phyloP scores from a whole-genome alignment of 2,329 filamentous ascomycete genomes.

The Aureobasidium sp. region DNA sequence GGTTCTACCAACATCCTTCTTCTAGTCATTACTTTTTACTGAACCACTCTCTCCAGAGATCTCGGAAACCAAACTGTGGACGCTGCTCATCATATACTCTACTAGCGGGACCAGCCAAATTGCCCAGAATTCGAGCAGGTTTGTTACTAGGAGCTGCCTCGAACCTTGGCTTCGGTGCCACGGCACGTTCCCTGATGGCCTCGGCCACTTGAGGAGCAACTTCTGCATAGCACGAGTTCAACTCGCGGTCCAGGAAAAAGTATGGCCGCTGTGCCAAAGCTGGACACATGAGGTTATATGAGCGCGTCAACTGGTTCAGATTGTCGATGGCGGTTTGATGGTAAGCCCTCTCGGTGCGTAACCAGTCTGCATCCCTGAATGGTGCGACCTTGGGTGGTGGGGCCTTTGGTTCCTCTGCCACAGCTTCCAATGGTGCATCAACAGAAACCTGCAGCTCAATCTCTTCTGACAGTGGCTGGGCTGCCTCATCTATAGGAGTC shows the following conservation, averaged over 20 bases:
- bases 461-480: constrained; percentile 15
- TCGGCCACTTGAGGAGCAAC: constrained; percentile 67
- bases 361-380: constrained; percentile 73
- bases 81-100: constrained; percentile 65
- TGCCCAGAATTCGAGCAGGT: constrained; percentile 51
- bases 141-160: constrained; percentile 35
- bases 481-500: background rate
- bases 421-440: constrained; percentile 3
- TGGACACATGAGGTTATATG: constrained; percentile 93
- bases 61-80: constrained; percentile 73
- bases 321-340: constrained; percentile 65
- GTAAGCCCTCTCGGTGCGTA: constrained; percentile 63
- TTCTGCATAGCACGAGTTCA: constrained; percentile 73
- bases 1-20: background rate
- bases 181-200: constrained; percentile 63
- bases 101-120: constrained; percentile 47
- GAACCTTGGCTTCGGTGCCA: constrained; percentile 33
- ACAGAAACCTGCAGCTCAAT: constrained; percentile 15
- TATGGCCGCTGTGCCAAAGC: constrained; percentile 90
- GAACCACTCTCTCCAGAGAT: constrained; percentile 85
- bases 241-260: constrained; percentile 72
- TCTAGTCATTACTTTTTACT: background rate
- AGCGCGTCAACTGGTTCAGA: constrained; percentile 70
- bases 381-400: constrained; percentile 27
- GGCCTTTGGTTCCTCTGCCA: background rate